These are phyloP conservation scores for Passiflora organensis DNA, from an alignment of 345 rosid genomes.

Conservation along the genomic window DNA sequence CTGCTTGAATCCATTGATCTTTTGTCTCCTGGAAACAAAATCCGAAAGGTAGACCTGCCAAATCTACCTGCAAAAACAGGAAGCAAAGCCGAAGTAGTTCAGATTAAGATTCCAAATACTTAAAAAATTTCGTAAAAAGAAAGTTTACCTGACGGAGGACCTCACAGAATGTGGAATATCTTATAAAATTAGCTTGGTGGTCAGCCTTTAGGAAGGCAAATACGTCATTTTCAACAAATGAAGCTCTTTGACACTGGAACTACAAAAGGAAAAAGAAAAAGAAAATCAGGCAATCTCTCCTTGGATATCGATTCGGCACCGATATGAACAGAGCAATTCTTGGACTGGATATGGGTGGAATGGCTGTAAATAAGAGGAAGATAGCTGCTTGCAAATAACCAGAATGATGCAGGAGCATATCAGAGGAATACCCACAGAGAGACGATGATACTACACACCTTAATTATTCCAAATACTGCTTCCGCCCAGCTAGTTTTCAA, in stretches of 20 bases:
- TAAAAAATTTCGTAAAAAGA: not conserved
- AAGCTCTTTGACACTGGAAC: conserved; percentile 60
- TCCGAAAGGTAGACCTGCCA: conserved; percentile 53
- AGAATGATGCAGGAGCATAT: no score
- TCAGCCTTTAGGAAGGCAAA: conserved; percentile 55
- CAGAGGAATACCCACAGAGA: no score
- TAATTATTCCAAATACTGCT: conserved; percentile 64
- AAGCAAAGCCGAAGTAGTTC: not conserved
- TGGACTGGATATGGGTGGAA: no score
- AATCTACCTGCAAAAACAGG: conserved; percentile 39
- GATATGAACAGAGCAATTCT: no score
- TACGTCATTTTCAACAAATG: conserved; percentile 46
- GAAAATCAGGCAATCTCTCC: no score
- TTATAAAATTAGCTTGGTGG: conserved; percentile 39
- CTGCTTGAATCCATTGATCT: conserved; percentile 63
- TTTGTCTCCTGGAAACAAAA: conserved; percentile 54
- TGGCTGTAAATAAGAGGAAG: no score
- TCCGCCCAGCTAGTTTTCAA: conserved; percentile 65
- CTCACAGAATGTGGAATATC: conserved; percentile 56
- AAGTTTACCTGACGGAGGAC: conserved; percentile 58
- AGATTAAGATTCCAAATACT: no score
- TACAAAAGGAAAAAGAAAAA: conserved; percentile 23
- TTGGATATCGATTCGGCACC: no score
- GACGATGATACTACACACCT: conserved; percentile 31
- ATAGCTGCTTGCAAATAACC: no score